phyloP scores from a whole-genome alignment of 768 basidiomycete species.

The Pluteus cervinus region DNA sequence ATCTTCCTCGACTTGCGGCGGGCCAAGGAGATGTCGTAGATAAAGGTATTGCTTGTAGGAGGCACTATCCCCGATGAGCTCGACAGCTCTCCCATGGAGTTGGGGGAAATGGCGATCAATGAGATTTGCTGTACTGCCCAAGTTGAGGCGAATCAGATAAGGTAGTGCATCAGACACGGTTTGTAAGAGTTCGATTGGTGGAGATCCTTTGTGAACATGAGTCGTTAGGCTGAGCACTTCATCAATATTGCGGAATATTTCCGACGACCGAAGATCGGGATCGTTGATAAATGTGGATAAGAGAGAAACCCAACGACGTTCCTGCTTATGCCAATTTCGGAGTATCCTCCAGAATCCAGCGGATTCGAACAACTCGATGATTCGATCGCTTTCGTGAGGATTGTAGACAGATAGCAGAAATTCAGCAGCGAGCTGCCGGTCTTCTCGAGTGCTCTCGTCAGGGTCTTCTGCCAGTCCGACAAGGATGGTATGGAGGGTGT shows the following conservation, averaged over 20 bases:
- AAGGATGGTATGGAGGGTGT: constrained; percentile 68
- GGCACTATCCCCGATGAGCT: constrained; percentile 34
- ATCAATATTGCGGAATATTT: constrained; percentile 63
- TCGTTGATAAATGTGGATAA: constrained; percentile 74
- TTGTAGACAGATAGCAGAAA: constrained; percentile 89
- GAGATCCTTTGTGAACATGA: constrained; percentile 37
- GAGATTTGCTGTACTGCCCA: constrained; percentile 65
- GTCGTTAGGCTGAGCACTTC: constrained; percentile 48
- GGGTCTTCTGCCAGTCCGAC: constrained; percentile 69
- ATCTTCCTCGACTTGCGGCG: constrained; percentile 36
- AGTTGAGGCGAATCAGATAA: constrained; percentile 51
- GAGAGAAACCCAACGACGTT: constrained; percentile 70
- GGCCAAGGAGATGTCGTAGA: constrained; percentile 66
- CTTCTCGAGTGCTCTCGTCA: constrained; percentile 79
- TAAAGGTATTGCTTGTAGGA: constrained; percentile 70
- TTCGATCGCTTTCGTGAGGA: constrained; percentile 67
- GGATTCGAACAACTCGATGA: constrained; percentile 63
- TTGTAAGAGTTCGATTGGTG: constrained; percentile 50
- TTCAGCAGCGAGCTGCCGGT: constrained; percentile 92
- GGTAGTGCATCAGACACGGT: constrained; percentile 58
- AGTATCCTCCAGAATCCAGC: constrained; percentile 93
- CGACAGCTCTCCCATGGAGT: constrained; percentile 61
- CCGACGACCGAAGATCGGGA: constrained; percentile 48
- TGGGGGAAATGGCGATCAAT: constrained; percentile 64
- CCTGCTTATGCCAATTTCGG: constrained; percentile 71